Evolutionary conservation across 176 grass and related monocot species (phyloP).

Genomic region (Panicum miliaceum): DNA sequence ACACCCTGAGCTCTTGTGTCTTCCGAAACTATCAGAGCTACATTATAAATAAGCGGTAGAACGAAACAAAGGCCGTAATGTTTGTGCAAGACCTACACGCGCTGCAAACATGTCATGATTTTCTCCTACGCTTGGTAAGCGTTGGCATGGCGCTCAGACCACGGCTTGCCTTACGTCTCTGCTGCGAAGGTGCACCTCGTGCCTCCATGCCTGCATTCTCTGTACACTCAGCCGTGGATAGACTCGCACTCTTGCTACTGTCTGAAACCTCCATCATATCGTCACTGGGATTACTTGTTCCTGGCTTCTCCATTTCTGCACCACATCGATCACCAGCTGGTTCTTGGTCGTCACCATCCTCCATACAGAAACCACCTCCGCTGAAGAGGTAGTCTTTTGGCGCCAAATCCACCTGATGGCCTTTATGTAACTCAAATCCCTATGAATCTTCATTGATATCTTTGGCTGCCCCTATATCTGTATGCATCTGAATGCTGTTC

Average conservation of each 20-base stretch:
- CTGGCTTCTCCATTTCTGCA: slow-evolving; percentile 17
- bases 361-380: slow-evolving; percentile 77
- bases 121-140: slow-evolving; percentile 54
- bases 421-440: slow-evolving; percentile 13
- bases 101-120: slow-evolving; percentile 7
- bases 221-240: neutral
- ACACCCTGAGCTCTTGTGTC: neutral
- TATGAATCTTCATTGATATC: slow-evolving; percentile 26
- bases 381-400: slow-evolving; percentile 58
- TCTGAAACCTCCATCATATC: slow-evolving; percentile 16
- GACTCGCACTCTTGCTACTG: neutral
- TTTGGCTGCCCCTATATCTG: slow-evolving; percentile 11
- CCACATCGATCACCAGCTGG: slow-evolving; percentile 10
- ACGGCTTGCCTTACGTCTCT: slow-evolving; percentile 2
- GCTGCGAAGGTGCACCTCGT: slow-evolving; percentile 14
- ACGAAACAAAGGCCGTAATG: neutral
- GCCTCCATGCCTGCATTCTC: slow-evolving; percentile 33
- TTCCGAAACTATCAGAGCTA: neutral
- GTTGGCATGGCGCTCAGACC: slow-evolving; percentile 58
- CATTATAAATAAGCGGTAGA: neutral
- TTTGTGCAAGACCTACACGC: too few species aligned
- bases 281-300: slow-evolving; percentile 27
- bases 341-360: slow-evolving; percentile 52
- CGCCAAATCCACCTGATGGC: slow-evolving; percentile 14
- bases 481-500: slow-evolving; percentile 28